Evolutionary conservation across 2,329 filamentous ascomycete species (phyloP), one percentile per base, ranked within the genome.

Genomic region (Colletotrichum australisinense): DNA sequence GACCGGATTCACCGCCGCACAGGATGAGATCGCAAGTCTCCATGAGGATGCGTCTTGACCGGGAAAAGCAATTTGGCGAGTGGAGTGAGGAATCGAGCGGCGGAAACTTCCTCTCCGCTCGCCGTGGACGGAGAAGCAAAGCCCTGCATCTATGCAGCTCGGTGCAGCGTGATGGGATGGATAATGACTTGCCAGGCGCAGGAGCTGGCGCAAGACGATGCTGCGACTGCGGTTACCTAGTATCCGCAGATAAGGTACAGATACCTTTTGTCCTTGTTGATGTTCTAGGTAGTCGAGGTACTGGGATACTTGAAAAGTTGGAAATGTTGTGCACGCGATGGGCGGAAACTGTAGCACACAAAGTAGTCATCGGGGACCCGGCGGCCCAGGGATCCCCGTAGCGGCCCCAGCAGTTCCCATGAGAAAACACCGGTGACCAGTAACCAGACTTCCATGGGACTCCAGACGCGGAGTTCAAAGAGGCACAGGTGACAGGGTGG

Each of bases 41-140:
- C 42, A 49, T 24, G 49, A 46, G 55, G 49, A n/a, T 22, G 22
- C 55, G 35, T 63, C 56, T 26, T 35, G 32, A 28, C 38, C 24
- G 30, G 28, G 52, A 59, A 53, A 30, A 14, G 22, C 22, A 38
- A 26, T 16, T 35, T 42, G 30, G 16, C 22, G 35, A 32, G 32
- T 60, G 35, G 46, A 55, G 57, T 49, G 30, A 60, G 24, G 52
- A 71, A 6, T 56, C 24, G 35, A 57, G 55, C 32, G n/a, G 69
- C 63, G 63, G 69, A 67, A 71, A 67, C 14, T 26, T 69, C 67
- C 60, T 65, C 67, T 58, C 67, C 67, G 67, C 60, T 30, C 14
- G 66, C 49, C 58, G 66, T 35, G 26, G 58, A 69, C 66, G 58
- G 59, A 49, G 67, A n/a, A n/a, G 42, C 46, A 55, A 35, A 16